Base-by-base conservation (phyloP, 108 stramenopile species). In the Skeletonema marinoi region DNA sequence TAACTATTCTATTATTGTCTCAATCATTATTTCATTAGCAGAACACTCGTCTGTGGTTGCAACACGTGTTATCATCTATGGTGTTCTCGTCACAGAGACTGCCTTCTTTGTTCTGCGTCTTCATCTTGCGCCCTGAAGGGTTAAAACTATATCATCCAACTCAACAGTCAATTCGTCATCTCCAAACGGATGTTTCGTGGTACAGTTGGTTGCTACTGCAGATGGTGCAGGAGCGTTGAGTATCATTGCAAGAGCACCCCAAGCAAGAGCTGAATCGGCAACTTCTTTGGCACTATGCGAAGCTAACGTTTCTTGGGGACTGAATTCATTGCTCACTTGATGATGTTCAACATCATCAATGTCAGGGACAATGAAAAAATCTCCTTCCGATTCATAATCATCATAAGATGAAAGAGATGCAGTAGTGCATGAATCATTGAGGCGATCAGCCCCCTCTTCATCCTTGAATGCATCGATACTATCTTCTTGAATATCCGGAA, bases 191-290 rank as follows among this genome's bases (percentile, higher is more conserved):
- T 21, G 12, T 5, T 64, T 64, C 10, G 63, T 35, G 14, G 63
- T 11, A 16, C 14, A n/a, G 16, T n/a, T n/a, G 8, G 41, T n/a
- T 46, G 16, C 44, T 38, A 64, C 35, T 6, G 33, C 63, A 2
- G n/a, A 19, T 19, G 63, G 63, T 64, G 63, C 19, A 35, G 63
- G 63, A 21, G 63, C 38, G 21, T 11, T 39, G 33, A 64, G 63
- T 21, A 64, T 35, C 63, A 64, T 64, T 6, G 41, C 63, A 17
- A 64, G 63, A 21, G 63, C 63, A 39, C 63, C 25, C 63, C 63
- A 64, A 16, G 63, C 63, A 21, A 64, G 63, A 17, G 38, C 63
- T 38, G 63, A 30, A 39, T 64, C 63, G 6, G 63, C 63, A 64
- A 29, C 12, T 9, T 64, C 35, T 64, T 64, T 64, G 17, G 2